Conservation (phyloP, 2,329 filamentous ascomycete species). For the Cytospora leucostoma region DNA sequence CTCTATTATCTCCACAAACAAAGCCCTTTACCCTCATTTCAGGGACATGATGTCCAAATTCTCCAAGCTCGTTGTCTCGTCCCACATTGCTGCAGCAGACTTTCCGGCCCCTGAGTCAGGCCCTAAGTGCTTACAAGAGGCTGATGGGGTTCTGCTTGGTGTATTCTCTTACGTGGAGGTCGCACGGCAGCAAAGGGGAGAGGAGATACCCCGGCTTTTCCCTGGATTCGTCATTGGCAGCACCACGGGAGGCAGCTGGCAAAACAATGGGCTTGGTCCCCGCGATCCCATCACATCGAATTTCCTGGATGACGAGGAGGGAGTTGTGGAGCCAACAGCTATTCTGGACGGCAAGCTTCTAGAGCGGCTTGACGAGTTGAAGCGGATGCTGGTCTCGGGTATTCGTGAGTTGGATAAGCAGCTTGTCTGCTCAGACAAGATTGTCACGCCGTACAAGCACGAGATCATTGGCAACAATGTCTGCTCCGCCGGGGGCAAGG, state of each 20-base stretch:
- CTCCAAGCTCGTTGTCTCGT: conserved; percentile 97
- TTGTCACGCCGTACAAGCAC: conserved; percentile 77
- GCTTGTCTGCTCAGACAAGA: conserved; percentile 74
- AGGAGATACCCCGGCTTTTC: conserved; percentile 88
- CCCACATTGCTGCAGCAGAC: conserved; percentile 94
- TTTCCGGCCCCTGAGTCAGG: conserved; percentile 93
- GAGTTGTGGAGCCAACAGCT: conserved; percentile 68
- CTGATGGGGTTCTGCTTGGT: conserved; percentile 91
- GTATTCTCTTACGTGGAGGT: conserved; percentile 97
- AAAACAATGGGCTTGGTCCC: conserved; percentile 65
- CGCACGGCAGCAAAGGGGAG: conserved; percentile 87
- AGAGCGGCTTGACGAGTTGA: conserved; percentile 82
- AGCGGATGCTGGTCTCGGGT: conserved; percentile 80
- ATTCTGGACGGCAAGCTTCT: conserved; percentile 75
- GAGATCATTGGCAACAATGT: conserved; percentile 79
- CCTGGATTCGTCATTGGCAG: conserved; percentile 92
- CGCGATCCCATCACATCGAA: conserved; percentile 76
- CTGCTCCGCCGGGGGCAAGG: conserved; percentile 74
- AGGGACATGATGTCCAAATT: conserved; percentile 99
- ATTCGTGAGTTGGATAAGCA: conserved; percentile 87
- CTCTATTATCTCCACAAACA: conserved; percentile 99
- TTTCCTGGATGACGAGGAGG: conserved; percentile 82
- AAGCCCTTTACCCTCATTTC: conserved; percentile 94
- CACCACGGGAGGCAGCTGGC: conserved; percentile 84
- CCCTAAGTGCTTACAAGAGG: conserved; percentile 93